Percentiles rank a stretch among this genome's conserved stretches.
phyloP scores from a whole-genome alignment of 805 yeast genomes.

The Maudiozyma turicensis region DNA sequence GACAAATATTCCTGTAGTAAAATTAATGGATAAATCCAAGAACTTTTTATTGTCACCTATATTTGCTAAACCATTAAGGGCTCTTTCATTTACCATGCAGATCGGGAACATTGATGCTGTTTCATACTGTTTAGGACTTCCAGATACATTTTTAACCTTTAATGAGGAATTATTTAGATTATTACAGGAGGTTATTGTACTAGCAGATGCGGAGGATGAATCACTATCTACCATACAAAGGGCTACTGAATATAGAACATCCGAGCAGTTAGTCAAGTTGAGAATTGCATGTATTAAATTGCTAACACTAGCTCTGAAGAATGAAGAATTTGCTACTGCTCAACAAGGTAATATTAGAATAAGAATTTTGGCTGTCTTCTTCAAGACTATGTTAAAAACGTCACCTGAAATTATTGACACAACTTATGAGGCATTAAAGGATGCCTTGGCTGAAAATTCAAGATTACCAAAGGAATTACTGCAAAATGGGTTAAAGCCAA shows the following conservation, averaged over 20 bases:
- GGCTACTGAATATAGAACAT: conserved; percentile 74
- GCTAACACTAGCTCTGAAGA: conserved; percentile 72
- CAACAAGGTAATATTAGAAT: conserved; percentile 72
- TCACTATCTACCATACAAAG: conserved; percentile 82
- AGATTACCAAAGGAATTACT: conserved; percentile 87
- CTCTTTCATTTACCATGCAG: conserved; percentile 97
- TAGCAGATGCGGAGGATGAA: conserved; percentile 97
- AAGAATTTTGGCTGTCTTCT: conserved; percentile 83
- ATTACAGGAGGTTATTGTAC: conserved; percentile 79
- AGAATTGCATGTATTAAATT: conserved; percentile 84
- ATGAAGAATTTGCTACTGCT: conserved; percentile 70
- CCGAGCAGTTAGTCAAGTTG: conserved; percentile 78
- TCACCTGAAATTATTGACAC: conserved; percentile 86
- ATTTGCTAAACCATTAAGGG: conserved; percentile 92
- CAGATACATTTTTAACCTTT: conserved; percentile 71
- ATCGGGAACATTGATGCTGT: conserved; percentile 97
- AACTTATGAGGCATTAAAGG: conserved; percentile 79
- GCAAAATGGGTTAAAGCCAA: conserved; percentile 93
- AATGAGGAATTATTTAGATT: conserved; percentile 83
- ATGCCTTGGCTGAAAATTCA: conserved; percentile 74
- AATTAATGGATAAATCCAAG: conserved; percentile 75
- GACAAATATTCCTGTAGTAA: conserved; percentile 58
- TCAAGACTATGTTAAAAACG: conserved; percentile 80
- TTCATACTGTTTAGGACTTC: conserved; percentile 78
- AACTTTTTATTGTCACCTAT: conserved; percentile 81